A percentile compares a stretch with the other conserved stretches of the same genome.
Evolutionary conservation across 768 basidiomycete species (phyloP).

Genomic region (Tulasnella calospora): DNA sequence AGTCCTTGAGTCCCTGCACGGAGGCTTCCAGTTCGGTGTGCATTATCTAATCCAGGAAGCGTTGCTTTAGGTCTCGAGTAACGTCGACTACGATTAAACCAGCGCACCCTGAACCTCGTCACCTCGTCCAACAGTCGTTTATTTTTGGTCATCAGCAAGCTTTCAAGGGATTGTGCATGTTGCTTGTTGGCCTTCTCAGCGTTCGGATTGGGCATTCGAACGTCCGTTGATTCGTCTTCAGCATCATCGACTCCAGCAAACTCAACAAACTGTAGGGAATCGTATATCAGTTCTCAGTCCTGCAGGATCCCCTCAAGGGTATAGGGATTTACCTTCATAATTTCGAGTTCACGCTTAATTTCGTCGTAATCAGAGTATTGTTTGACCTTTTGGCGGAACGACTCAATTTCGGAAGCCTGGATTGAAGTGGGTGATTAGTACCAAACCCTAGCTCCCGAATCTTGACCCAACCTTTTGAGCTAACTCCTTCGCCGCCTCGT

Average conservation of each 20-base stretch:
- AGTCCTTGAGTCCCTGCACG: constrained; percentile 52
- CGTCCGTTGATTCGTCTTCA: constrained; percentile 52
- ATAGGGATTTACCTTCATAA: constrained; percentile 75
- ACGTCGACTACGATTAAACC: constrained; percentile 6
- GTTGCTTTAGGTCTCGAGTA: background rate
- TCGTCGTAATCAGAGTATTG: constrained; percentile 88
- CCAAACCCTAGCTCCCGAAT: background rate
- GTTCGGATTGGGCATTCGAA: constrained; percentile 79
- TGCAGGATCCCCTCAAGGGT: background rate
- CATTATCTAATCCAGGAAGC: constrained; percentile 53
- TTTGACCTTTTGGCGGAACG: constrained; percentile 61
- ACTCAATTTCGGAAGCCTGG: constrained; percentile 61
- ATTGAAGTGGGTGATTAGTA: background rate
- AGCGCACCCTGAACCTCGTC: constrained; percentile 77
- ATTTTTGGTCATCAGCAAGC: constrained; percentile 88
- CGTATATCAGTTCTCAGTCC: background rate
- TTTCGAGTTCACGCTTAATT: constrained; percentile 94
- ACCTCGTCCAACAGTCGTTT: constrained; percentile 87
- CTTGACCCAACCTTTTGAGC: constrained; percentile 49
- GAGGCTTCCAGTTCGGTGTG: constrained; percentile 75
- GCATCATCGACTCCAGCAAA: constrained; percentile 85
- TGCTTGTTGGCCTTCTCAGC: constrained; percentile 71
- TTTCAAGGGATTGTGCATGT: constrained; percentile 79
- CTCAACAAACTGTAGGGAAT: constrained; percentile 72
- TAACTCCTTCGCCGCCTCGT: constrained; percentile 58